Evolutionary conservation across 2,329 filamentous ascomycete species (phyloP), one percentile per base, ranked within the genome.

Genomic region (Colletotrichum sidae): DNA sequence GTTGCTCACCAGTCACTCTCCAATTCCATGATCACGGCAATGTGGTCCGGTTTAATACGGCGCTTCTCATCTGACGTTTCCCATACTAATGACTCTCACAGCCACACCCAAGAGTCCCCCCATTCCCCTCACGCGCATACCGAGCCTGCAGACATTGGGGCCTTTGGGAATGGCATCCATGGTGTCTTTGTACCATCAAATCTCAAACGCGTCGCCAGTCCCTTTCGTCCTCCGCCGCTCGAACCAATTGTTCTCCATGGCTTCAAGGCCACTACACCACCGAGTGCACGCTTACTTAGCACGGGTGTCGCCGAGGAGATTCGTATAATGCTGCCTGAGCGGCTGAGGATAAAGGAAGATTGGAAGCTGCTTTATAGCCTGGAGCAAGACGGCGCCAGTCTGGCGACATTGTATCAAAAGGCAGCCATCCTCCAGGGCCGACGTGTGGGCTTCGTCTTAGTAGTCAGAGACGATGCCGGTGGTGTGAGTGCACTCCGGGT

Each of bases 311-410:
- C 95, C 3, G 96, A 98, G 79, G 96, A 98, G 81, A 97, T 98
- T 62, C 87, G 96, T 52, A 86, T 96, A 44, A 89, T 98, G 72
- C 83, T 98, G 25, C 96, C 96, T 1, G 89, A 96, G 69, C 86
- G 96, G 53, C 80, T 98, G 66, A 93, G 97, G 77, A 88, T 99
- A 49, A 88, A 91, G 66, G 94, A 97, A 70, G 88, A 91, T 67
- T 99, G 96, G 96, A 86, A 85, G 58, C 81, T 98, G 55, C 86
- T 91, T 42, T 99, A 98, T 79, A 96, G 93, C 69, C 83, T 99
- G 41, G 94, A 97, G 73, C 92, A 96, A 78, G 90, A 99, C 77
- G 96, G 96, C 11, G 93, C 94, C 55, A 96, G 93, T 69, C 80
- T 99, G 41, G 86, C 87, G 9, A 98, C 96, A 0, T 80, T 99